These are phyloP conservation scores for Termitomyces bulborhizus DNA, from an alignment of 768 basidiomycete species.

Conservation along the genomic window DNA sequence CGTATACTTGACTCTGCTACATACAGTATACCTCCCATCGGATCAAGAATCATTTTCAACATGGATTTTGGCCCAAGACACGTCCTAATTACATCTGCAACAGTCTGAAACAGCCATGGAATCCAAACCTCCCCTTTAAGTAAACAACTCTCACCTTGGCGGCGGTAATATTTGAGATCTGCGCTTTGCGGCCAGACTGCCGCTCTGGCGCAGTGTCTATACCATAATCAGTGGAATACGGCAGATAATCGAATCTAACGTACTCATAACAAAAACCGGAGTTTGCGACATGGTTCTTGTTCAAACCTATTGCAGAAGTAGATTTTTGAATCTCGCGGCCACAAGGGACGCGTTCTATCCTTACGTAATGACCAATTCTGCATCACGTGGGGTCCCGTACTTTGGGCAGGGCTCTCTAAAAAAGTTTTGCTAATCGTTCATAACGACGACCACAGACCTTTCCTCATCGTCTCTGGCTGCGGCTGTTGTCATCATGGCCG, in stretches of 20 bases:
- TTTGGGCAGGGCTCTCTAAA: not conserved
- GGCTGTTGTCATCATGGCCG: conserved; percentile 48
- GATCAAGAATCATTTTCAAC: conserved; percentile 99
- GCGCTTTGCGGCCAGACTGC: conserved; percentile 91
- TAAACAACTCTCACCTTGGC: conserved; percentile 66
- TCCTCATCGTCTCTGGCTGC: not conserved
- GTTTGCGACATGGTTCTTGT: conserved; percentile 47
- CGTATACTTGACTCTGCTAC: conserved; percentile 19
- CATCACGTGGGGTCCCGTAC: conserved; percentile 1
- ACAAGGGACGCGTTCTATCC: conserved; percentile 4
- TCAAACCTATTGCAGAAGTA: not conserved
- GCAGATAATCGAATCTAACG: conserved; percentile 11
- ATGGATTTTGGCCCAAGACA: conserved; percentile 97
- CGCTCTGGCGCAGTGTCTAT: conserved; percentile 91
- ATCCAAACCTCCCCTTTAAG: not conserved
- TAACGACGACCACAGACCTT: conserved; percentile 6
- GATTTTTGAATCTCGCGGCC: conserved; percentile 7
- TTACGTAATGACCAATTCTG: conserved; percentile 1
- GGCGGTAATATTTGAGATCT: conserved; percentile 94
- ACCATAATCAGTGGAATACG: not conserved
- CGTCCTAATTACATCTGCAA: conserved; percentile 96
- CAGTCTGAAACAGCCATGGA: conserved; percentile 51
- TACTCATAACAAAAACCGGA: conserved; percentile 83
- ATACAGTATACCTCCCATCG: conserved; percentile 97
- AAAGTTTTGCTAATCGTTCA: conserved; percentile 12